Conservation (phyloP, 345 rosid species). For the Corymbia maculata region DNA sequence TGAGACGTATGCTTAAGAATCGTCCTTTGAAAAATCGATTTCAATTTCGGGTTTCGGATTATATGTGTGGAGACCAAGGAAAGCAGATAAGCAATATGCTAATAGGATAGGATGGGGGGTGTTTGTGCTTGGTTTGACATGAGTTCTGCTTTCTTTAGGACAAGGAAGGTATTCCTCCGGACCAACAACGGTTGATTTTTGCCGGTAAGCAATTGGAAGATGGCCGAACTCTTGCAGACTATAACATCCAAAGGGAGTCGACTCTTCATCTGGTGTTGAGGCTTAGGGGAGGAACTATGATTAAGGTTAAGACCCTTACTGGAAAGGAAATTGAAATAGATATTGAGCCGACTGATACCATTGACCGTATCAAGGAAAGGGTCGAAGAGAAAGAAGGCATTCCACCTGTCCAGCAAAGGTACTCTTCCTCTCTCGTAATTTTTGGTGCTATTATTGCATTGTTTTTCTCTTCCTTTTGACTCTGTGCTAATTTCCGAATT, state of each 20-base stretch:
- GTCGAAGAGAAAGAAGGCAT: constrained; percentile 98
- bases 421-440: not conserved
- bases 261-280: constrained; percentile 88
- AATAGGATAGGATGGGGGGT: not conserved
- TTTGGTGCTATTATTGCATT: not conserved
- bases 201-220: constrained; percentile 97
- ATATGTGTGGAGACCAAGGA: not conserved
- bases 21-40: not conserved
- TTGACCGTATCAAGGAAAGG: constrained; percentile 88
- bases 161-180: constrained; percentile 96
- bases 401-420: constrained; percentile 98
- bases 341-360: constrained; percentile 89
- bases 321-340: constrained; percentile 96
- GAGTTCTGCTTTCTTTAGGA: constrained; percentile 31
- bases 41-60: not conserved
- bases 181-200: constrained; percentile 90
- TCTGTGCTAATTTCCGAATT: not conserved
- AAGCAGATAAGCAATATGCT: not conserved
- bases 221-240: constrained; percentile 86
- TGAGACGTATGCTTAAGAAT: not conserved
- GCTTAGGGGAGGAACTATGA: constrained; percentile 97
- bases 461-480: not conserved
- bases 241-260: constrained; percentile 92
- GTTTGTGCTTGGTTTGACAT: not conserved
- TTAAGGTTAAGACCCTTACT: constrained; percentile 89